These are phyloP conservation scores for Corniculantispora saksenae DNA, from an alignment of 2,329 filamentous ascomycete genomes.

Conservation along the genomic window DNA sequence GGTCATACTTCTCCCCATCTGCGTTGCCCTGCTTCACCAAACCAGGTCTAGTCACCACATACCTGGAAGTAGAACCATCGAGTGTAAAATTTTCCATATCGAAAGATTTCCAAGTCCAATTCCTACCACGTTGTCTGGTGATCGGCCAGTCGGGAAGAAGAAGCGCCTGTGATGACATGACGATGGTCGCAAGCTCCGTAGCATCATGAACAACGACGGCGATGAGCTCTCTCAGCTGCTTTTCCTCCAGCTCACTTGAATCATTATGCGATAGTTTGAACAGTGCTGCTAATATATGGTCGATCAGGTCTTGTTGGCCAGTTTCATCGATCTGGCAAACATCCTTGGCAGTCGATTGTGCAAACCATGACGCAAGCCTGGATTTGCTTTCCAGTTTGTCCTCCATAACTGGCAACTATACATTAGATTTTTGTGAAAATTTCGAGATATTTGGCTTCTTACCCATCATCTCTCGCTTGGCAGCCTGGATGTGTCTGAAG, in stretches of 20 bases:
- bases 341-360: no score
- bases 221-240: background rate
- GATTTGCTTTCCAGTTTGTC: no score
- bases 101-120: background rate
- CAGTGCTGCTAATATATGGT: no score
- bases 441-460: no score
- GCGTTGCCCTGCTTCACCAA: slow-evolving; percentile 11
- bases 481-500: background rate
- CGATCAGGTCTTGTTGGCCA: no score
- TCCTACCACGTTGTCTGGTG: fast-evolving
- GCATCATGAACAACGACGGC: background rate
- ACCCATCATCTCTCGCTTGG: background rate
- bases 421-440: no score
- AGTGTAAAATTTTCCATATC: background rate
- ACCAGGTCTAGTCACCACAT: background rate
- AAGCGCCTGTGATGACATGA: slow-evolving; percentile 9
- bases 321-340: no score
- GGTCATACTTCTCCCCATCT: background rate
- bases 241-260: no score
- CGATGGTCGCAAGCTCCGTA: background rate
- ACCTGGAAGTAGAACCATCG: background rate
- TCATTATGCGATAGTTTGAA: no score
- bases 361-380: no score
- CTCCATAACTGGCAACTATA: no score
- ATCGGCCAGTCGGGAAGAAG: background rate